phyloP scores from a whole-genome alignment of 768 basidiomycete genomes.

The Boletus pseudopeckii region DNA sequence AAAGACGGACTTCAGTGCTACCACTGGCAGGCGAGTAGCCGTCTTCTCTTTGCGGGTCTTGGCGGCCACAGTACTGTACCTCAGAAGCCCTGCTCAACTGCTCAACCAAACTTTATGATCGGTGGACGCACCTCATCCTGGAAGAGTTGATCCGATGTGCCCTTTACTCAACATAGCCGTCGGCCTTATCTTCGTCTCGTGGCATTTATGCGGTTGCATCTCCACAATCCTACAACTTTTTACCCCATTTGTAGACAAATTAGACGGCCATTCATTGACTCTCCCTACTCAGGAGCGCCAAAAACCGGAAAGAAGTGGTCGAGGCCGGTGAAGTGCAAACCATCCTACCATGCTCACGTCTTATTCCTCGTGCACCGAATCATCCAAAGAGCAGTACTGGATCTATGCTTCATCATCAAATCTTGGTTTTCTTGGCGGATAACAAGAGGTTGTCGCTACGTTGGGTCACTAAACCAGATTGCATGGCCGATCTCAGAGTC shows the following conservation, averaged over 20 bases:
- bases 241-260: not conserved
- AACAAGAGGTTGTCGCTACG: not conserved
- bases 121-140: not conserved
- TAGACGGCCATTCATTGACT: not conserved
- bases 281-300: not conserved
- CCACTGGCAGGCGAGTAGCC: not conserved
- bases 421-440: conserved; percentile 9
- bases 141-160: not conserved
- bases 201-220: conserved; percentile 27
- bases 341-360: not conserved
- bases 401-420: conserved; percentile 1
- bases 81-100: not conserved
- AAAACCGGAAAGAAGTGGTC: not conserved
- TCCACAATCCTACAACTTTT: not conserved
- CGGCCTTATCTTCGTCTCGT: not conserved
- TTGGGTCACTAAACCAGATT: not conserved
- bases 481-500: not conserved
- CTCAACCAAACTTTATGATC: not conserved
- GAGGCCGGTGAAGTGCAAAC: not conserved
- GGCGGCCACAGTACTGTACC: not conserved
- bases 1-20: not conserved
- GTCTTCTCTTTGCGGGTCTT: not conserved
- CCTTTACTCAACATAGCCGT: not conserved
- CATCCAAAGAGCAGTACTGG: not conserved
- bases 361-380: not conserved